Evolutionary conservation across 805 yeast genomes (phyloP).

Genomic region (Starmera dryadoides): DNA sequence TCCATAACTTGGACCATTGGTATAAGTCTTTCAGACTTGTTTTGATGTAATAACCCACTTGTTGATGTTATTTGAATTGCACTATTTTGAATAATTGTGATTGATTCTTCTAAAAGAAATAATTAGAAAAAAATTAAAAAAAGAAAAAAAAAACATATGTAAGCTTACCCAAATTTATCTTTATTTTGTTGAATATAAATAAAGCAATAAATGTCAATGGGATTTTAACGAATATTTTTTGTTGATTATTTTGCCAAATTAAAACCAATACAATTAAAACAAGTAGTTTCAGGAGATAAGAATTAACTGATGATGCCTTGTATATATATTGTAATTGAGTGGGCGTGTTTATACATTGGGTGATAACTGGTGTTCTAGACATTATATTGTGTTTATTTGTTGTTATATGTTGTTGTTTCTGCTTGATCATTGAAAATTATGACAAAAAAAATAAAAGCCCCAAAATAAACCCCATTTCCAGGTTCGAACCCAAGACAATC

Average conservation of each 20-base stretch:
- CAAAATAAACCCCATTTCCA: too few relatives aligned
- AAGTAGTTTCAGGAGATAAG: background rate
- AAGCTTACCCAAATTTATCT: slow-evolving; percentile 1
- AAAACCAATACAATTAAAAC: background rate
- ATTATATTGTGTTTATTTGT: too few relatives aligned
- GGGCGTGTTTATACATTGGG: background rate
- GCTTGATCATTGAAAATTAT: too few relatives aligned
- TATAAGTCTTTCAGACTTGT: slow-evolving; percentile 34
- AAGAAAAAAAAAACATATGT: background rate
- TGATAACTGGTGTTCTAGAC: background rate
- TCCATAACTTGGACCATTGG: slow-evolving; percentile 54
- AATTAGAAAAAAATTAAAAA: too few relatives aligned
- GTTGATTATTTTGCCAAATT: background rate
- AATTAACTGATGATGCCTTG: background rate
- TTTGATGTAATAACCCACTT: slow-evolving; percentile 19
- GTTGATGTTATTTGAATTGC: slow-evolving; percentile 39
- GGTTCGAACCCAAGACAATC: too few relatives aligned
- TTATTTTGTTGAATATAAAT: background rate
- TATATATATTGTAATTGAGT: background rate
- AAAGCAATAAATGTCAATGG: background rate
- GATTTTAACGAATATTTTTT: background rate
- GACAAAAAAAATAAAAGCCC: too few relatives aligned
- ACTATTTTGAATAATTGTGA: slow-evolving; percentile 34
- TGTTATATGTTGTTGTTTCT: too few relatives aligned
- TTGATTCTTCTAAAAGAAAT: slow-evolving; percentile 23